Base-by-base conservation (phyloP, 2,329 filamentous ascomycete species). In the Lachnellula cervina region DNA sequence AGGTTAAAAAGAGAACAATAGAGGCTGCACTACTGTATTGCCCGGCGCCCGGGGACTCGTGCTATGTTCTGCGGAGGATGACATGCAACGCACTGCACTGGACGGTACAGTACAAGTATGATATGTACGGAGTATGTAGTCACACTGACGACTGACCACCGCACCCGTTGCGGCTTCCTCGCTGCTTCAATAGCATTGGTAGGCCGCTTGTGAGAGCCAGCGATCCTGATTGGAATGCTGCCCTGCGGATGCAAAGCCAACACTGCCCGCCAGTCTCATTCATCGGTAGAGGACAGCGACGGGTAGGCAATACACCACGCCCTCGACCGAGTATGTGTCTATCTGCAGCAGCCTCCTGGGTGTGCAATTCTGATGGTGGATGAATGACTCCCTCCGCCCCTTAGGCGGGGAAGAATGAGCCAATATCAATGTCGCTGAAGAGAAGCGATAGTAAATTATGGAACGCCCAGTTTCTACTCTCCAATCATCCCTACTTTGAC, bases 221-320 rank as follows among this genome's bases (percentile, higher is more conserved):
- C 28, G 9, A 32, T 51, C 42, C 45, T 47, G 47, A 38, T 52
- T 52, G 51, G 50, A 38, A 32, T 17, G 47, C 43, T 49, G 43
- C 34, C 42, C 37, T 53, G 52, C 25, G 32, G 52, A 55, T 55
- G 55, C 57, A 59, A 19, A 48, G 54, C 55, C 55, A 60, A 32
- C 56, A 57, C 42, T 45, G 21, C 50, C 11, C 34, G 17, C 14
- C n/a, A 19, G 19, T 47, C n/a, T 23, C 21, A 14, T 47, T 58
- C 59, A 57, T 57, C 53, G 57, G 57, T 14, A 32, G 28, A 32
- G 28, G 28, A 32, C 9, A 23, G 19, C 47, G 59, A 59, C 54
- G 54, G 50, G 50, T 47, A 49, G 50, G 47, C 47, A 43, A 37
- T 46, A 16, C 47, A 28, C 53, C 47, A 49, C 54, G 48, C 51